Base-by-base conservation (phyloP, 2,329 filamentous ascomycete species). In the Ophiocordyceps sinensis region DNA sequence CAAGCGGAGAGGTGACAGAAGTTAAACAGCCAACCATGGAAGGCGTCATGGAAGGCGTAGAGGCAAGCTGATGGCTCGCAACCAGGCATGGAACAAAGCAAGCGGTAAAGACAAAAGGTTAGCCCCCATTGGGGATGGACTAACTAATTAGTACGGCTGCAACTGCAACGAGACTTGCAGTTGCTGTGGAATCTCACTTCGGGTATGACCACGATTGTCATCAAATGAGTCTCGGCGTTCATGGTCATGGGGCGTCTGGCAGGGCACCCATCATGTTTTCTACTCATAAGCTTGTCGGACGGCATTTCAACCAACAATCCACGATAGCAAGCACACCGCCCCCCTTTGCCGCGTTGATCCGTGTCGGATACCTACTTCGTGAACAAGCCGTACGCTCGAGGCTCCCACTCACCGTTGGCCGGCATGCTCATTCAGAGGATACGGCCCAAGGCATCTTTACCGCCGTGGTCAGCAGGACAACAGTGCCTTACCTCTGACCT, bases 1-100 rank as follows among this genome's bases (percentile, higher is more conserved):
- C 72, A n/a, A 68, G 58, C 19, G 67, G 67, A 28, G 62, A 76
- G 47, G 73, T 82, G 48, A 82, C 71, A 5, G 73, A 79, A 53
- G 63, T 70, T 26, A 59, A 65, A 42, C 47, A 55, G 17, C 49
- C 56, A 38, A 58, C 59, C 29, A 65, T 66, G 52, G 61, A 64
- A n/a, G 60, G 54, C 2, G 53, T 59, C 29, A 65, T 66, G 52
- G 61, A 64, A n/a, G 60, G 54, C 2, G 53, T 59, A 26, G 53
- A 54, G n/a, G 49, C 48, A 19, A 48, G 51, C 11, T 43, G 44
- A 49, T 34, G 42, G 44, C 32, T 14, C 14, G 32, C n/a, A 35
- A 31, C 32, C 29, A 15, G 9, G 21, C 4, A n/a, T 15, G 39
- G 19, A 12, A 13, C 21, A 19, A 17, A 45, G 39, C 43, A 47